Evolutionary conservation across 177 flowering plant genomes (phyloP).

Genomic region (Telopea speciosissima): DNA sequence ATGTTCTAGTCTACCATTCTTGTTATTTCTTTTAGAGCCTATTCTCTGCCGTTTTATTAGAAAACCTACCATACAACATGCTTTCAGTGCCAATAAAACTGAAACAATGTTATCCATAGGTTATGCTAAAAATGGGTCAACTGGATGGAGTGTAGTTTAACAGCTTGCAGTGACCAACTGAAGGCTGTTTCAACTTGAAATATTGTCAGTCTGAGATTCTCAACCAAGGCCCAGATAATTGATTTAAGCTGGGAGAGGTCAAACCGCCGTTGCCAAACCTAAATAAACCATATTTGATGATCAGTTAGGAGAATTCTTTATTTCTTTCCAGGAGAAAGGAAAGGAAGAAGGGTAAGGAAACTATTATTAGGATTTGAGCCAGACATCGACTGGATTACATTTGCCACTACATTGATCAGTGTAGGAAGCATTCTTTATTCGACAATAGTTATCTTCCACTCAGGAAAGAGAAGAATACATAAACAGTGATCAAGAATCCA

Average conservation of each 20-base stretch:
- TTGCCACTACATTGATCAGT: neutral
- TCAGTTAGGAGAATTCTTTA: too few species aligned
- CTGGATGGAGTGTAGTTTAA: too few species aligned
- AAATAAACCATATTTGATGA: too few species aligned
- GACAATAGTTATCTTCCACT: neutral
- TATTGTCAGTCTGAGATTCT: neutral
- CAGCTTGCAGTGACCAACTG: too few species aligned
- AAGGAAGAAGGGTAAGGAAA: neutral
- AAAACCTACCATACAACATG: neutral
- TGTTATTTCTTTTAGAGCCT: neutral
- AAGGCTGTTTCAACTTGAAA: too few species aligned
- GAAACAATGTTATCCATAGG: neutral
- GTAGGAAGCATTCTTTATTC: neutral
- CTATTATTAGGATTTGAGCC: neutral
- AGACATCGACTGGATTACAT: neutral
- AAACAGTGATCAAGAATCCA: constrained; percentile 13
- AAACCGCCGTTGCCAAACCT: neutral
- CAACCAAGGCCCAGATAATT: neutral
- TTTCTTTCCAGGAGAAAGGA: neutral
- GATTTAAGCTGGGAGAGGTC: neutral
- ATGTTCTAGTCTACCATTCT: too few species aligned
- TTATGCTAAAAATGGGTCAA: too few species aligned
- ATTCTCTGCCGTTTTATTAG: neutral
- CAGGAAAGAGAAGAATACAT: neutral
- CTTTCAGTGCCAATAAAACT: neutral